Percentiles rank a stretch among this genome's conserved stretches.
phyloP scores from a whole-genome alignment of 2,329 filamentous ascomycete genomes.

The Metarhizium robertsii region DNA sequence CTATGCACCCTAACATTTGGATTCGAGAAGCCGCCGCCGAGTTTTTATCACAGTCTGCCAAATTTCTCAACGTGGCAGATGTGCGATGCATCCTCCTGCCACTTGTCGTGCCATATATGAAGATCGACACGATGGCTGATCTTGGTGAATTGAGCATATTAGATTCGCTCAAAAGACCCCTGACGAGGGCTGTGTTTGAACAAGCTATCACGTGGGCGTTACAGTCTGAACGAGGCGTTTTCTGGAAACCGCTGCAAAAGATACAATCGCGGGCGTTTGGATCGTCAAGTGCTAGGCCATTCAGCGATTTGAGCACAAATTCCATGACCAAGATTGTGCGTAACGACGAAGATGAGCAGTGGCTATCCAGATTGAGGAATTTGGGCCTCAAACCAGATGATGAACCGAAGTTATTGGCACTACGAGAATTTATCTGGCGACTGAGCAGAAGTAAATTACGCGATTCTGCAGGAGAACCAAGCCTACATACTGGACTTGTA shows the following conservation, averaged over 20 bases:
- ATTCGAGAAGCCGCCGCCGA: slow-evolving; percentile 82
- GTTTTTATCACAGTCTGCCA: slow-evolving; percentile 70
- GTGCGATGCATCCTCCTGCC: slow-evolving; percentile 75
- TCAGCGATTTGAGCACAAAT: slow-evolving; percentile 45
- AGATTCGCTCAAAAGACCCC: slow-evolving; percentile 72
- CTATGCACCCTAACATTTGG: slow-evolving; percentile 92
- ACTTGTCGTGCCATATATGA: slow-evolving; percentile 72
- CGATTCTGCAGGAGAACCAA: slow-evolving; percentile 29
- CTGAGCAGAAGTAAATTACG: slow-evolving; percentile 63
- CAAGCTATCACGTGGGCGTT: slow-evolving; percentile 78
- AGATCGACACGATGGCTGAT: slow-evolving; percentile 54
- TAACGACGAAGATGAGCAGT: slow-evolving; percentile 90
- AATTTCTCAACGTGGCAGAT: slow-evolving; percentile 70
- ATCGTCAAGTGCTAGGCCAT: slow-evolving; percentile 43
- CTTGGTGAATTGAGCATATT: slow-evolving; percentile 68
- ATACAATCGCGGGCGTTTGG: slow-evolving; percentile 57
- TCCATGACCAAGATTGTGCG: slow-evolving; percentile 56
- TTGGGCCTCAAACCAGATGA: slow-evolving; percentile 76
- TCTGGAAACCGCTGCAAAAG: slow-evolving; percentile 73
- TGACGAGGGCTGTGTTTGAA: slow-evolving; percentile 74
- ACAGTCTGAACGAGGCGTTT: slow-evolving; percentile 70
- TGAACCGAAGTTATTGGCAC: slow-evolving; percentile 76
- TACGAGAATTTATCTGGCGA: slow-evolving; percentile 88
- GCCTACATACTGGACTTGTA: slow-evolving; percentile 40
- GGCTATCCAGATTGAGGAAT: slow-evolving; percentile 77